Base-by-base conservation (phyloP, 306 rosid genomes). In the Dalbergia cochinchinensis region DNA sequence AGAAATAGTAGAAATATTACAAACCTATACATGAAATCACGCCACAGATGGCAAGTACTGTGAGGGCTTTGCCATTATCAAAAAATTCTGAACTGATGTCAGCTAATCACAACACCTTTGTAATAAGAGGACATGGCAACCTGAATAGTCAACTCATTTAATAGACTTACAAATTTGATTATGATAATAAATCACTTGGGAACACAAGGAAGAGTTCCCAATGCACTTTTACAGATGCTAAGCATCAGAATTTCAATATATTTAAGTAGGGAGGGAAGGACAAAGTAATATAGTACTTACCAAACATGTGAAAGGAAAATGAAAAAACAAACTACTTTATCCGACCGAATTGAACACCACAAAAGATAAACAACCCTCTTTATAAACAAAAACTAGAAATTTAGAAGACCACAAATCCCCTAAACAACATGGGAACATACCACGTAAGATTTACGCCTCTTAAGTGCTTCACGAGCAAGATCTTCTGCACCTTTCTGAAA, bases 381-480 rank as follows among this genome's bases (percentile, higher is more conserved):
- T 58, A 72, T 20, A 57, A 41, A 76, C 62, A 69, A 35, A 44
- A 79, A 72, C 58, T 22, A 73, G 35, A 79, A 80, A 85, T 45
- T 50, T 44, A 67, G 22, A 82, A 51, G 12, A 58, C 69, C 61
- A 57, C 48, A 60, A 60, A 57, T 33, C 4, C n/a, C 13, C 33
- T 55, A 48, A 73, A 51, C 18, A 66, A 76, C 71, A 77, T 34
- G 65, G 82, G 71, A 65, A 86, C 91, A 11, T 87, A 87, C 99
- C 5, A 95, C 97, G 86, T 83, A 92, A 71, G 99, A 92, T 88
- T 94, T 94, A 62, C 99, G 93, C 88, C 97, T 90, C 80, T 90
- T 94, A 58, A 94, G 81, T 67, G 99, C 99, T 90, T 94, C 99
- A 42, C 99, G 99, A 71, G 99, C 97, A 81, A 94, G 97, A 83